Evolutionary conservation across 495 filamentous ascomycete genomes (phyloP), one percentile per base, ranked within the genome.

Genomic region (Hypoxylon crocopeplum): DNA sequence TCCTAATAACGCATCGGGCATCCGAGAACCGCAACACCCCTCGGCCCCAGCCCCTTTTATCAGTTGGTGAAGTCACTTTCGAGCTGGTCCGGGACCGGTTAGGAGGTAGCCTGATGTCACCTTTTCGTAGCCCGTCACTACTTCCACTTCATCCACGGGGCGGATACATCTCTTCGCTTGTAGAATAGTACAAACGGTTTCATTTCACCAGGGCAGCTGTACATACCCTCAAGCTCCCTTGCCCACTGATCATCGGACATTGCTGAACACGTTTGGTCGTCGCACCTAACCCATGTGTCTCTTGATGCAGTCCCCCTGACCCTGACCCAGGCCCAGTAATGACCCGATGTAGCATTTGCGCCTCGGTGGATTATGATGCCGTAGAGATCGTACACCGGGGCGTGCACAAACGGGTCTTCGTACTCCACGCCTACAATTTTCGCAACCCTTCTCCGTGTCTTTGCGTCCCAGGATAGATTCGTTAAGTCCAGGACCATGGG

Each of bases 351-450:
- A 12, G 71, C 50, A 0, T 12, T 46, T 0, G 29, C 8, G 10
- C 73, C 72, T 29, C 50, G 37, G 37, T 81, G 78, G 34, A 70
- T 41, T 27, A 70, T 71, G n/a, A 81, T 73, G 27, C 72, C 78
- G 62, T 76, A 81, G 37, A 74, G 73, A 19, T 79, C 72, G 56
- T 82, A 84, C 1, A 41, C 13, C 46, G 76, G 57, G 47, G 2
- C 59, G 58, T 11, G 47, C 39, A 39, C 3, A 38, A 69, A 69
- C 12, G 64, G 69, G 5, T 17, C 22, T 0, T 41, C 60, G 21
- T 50, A 48, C 16, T 11, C 33, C 8, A n/a, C 5, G 13, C 34
- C 33, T 22, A 67, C 7, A 2, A 38, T 6, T 12, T 42, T 22
- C 13, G 33, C 37, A 29, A 39, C 50, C 55, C 60, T 59, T 21